phyloP scores from a whole-genome alignment of 768 basidiomycete species.

The Rhizopogon sp. region DNA sequence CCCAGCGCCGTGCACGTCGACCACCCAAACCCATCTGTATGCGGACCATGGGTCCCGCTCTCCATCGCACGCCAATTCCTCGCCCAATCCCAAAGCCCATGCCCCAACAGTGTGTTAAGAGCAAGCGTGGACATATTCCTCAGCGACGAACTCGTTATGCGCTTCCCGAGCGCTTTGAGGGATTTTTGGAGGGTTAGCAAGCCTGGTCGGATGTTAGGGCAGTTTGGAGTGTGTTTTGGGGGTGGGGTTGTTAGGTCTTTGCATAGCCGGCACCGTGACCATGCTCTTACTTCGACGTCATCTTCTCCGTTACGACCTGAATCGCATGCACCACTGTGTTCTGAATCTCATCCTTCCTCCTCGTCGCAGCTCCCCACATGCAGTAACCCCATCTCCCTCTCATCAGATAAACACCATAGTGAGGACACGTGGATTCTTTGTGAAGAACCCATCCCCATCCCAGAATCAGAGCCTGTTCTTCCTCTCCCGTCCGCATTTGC shows the following conservation, averaged over 20 bases:
- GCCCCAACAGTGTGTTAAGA: conserved; percentile 13
- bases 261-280: too few relatives aligned
- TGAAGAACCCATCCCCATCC: neutral
- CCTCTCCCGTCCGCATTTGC: conserved; percentile 3
- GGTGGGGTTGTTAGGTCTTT: conserved; percentile 9
- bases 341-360: neutral
- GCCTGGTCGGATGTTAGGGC: conserved; percentile 43
- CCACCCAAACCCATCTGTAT: conserved; percentile 47
- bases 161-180: conserved; percentile 58
- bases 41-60: conserved; percentile 71
- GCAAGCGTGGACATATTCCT: conserved; percentile 49
- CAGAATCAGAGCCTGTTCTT: conserved; percentile 1
- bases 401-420: neutral
- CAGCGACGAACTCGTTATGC: conserved; percentile 54
- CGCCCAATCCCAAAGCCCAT: neutral
- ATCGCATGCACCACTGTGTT: conserved; percentile 2
- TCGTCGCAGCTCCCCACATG: neutral
- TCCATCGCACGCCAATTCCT: conserved; percentile 43
- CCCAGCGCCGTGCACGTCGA: conserved; percentile 43
- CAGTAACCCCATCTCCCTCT: too few relatives aligned
- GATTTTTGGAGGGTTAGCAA: conserved; percentile 49
- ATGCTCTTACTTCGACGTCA: neutral
- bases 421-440: neutral
- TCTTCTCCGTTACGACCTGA: neutral
- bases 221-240: conserved; percentile 42